Base-by-base conservation (phyloP, 2,329 filamentous ascomycete species). In the Thyridium curvatum region DNA sequence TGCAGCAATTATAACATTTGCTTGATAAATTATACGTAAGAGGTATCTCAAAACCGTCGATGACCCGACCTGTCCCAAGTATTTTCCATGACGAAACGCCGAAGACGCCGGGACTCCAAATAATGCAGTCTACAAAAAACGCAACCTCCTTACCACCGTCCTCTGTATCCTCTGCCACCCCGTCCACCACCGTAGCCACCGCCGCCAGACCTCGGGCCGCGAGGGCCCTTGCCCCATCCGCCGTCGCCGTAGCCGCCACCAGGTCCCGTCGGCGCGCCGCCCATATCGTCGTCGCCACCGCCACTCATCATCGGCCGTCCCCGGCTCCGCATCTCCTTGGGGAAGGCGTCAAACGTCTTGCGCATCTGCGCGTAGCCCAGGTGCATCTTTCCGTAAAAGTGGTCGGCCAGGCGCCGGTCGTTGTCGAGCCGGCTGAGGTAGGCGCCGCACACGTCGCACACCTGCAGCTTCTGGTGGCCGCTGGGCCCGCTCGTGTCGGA, bases 311-410 rank as follows among this genome's bases (percentile, higher is more conserved):
- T 16, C 4, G 32, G 17, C 17, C 35, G 35, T 71, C 58, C 21
- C 52, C 32, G 62, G 58, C 9, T 64, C 52, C 88, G 86, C 62
- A 95, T 72, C 58, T 96, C 89, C 62, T 89, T 89, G 37, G 84
- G 84, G 46, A 98, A 79, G n/a, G 77, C 69, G 40, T 95, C 89
- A 54, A 79, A 89, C 3, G 89, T 93, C 72, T 93, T 94, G 52
- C 93, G 80, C 93, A 98, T 98, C 65, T 95, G 87, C 13, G 93
- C 93, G 59, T 97, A 98, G 0, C 93, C 93, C 41, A 98, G 68
- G 58, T 98, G 93, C 93, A 98, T 98, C 72, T 98, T 98, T 16
- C 93, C 93, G 62, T 96, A 97, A 59, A 98, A 98, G 61, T 98
- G 93, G 59, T 98, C 93, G 15, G 93, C 93, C 56, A 98, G 62